Conservation (phyloP, 2,329 filamentous ascomycete genomes). For the Colletotrichum sansevieriae region DNA sequence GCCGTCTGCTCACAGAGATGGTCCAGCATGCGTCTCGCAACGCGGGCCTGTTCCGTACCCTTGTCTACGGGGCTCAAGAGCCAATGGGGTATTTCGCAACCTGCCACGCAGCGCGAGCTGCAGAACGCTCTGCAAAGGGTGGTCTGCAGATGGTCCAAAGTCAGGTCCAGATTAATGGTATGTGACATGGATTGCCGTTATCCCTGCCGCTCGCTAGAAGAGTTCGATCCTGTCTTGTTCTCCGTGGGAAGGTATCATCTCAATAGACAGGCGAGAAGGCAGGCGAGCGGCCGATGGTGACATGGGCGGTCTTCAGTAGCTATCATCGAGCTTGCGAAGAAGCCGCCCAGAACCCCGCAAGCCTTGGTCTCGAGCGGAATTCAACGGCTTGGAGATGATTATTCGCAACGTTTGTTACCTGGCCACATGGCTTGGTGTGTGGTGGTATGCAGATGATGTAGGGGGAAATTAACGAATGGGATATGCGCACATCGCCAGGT, state of each 20-base stretch:
- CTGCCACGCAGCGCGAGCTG: constrained; percentile 16
- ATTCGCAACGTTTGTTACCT: background rate
- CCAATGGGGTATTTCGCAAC: constrained; percentile 31
- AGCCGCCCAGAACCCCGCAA: background rate
- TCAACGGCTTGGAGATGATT: constrained; percentile 5
- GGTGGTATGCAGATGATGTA: constrained; percentile 12
- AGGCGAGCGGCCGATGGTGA: background rate
- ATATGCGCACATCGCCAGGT: background rate
- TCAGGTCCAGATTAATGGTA: constrained; percentile 24
- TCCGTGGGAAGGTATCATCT: constrained; percentile 1
- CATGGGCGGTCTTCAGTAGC: constrained; percentile 22
- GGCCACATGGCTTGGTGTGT: constrained; percentile 12
- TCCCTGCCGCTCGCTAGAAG: constrained; percentile 15
- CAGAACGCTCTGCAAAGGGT: constrained; percentile 6
- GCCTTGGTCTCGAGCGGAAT: constrained; percentile 6
- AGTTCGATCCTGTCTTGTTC: background rate
- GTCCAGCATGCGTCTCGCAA: constrained; percentile 19
- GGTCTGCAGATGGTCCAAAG: constrained; percentile 19
- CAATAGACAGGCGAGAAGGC: background rate
- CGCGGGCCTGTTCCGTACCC: constrained; percentile 24
- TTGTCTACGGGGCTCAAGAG: constrained; percentile 20
- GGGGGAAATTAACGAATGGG: background rate
- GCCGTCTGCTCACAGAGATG: constrained; percentile 26
- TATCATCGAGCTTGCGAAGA: background rate
- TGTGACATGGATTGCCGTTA: constrained; percentile 17